phyloP scores from a whole-genome alignment of 768 basidiomycete species.

The Suillus fuscotomentosus region DNA sequence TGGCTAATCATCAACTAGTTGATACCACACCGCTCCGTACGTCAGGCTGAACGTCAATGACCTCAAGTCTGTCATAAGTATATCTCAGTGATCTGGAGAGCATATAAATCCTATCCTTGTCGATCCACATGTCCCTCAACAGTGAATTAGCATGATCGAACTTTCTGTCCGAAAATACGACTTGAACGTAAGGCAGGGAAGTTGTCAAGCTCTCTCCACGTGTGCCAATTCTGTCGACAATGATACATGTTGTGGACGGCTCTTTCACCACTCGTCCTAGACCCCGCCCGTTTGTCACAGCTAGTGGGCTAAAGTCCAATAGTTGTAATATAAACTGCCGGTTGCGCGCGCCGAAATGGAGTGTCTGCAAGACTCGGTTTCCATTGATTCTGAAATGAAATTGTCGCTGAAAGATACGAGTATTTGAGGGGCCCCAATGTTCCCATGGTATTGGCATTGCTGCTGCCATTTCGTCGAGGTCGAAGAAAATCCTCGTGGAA shows the following conservation, averaged over 20 bases:
- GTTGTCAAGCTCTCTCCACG: neutral
- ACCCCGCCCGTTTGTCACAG: neutral
- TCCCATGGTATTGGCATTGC: neutral
- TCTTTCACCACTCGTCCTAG: neutral
- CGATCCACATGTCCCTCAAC: neutral
- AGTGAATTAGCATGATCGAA: neutral
- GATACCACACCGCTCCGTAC: neutral
- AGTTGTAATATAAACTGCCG: neutral
- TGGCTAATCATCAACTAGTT: neutral
- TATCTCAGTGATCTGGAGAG: neutral
- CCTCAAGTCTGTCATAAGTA: neutral
- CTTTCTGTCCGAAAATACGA: neutral
- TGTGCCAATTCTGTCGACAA: no score
- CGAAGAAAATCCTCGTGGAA: neutral
- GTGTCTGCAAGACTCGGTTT: neutral
- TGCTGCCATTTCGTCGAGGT: neutral
- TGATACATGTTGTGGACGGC: no score
- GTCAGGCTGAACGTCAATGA: neutral
- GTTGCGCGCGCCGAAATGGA: neutral
- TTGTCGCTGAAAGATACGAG: neutral
- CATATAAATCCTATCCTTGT: neutral
- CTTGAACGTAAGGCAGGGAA: neutral
- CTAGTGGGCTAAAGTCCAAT: neutral
- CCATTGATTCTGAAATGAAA: neutral
- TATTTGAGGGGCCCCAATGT: neutral